A percentile compares a stretch with the other conserved stretches of the same genome.
Conservation (phyloP, 768 basidiomycete species). For the Daedaleopsis sinensis region DNA sequence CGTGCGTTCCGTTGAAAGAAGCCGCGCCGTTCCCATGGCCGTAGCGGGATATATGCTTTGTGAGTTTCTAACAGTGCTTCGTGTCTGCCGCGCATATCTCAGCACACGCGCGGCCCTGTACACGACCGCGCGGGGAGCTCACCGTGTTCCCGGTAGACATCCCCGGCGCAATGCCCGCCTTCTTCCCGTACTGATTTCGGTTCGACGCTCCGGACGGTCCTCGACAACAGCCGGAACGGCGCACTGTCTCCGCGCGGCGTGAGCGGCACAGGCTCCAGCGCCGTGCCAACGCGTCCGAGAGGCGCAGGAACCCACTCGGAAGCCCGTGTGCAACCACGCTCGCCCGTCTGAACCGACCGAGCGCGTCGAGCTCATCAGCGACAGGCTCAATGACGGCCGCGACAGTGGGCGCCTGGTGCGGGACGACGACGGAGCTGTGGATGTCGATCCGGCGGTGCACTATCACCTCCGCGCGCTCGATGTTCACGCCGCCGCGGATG, state of each 20-base stretch:
- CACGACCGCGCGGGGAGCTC: not conserved
- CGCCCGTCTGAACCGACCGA: conserved; percentile 45
- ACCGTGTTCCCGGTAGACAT: conserved; percentile 31
- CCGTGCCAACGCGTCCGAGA: conserved; percentile 51
- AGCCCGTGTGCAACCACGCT: conserved; percentile 20
- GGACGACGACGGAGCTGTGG: conserved; percentile 35
- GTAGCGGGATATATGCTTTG: conserved; percentile 73
- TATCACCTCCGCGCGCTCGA: conserved; percentile 69
- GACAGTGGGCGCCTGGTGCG: conserved; percentile 29
- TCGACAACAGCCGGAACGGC: conserved; percentile 37
- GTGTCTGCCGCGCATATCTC: conserved; percentile 36
- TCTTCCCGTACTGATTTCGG: conserved; percentile 25
- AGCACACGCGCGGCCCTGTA: too few relatives aligned
- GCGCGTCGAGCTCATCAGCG: conserved; percentile 56
- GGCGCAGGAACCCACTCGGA: conserved; percentile 41
- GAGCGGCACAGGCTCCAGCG: conserved; percentile 69
- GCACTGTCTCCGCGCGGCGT: conserved; percentile 44
- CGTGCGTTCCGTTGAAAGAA: conserved; percentile 55
- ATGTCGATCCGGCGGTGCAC: conserved; percentile 67
- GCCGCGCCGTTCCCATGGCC: conserved; percentile 26
- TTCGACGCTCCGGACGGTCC: conserved; percentile 34
- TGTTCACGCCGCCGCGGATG: conserved; percentile 37
- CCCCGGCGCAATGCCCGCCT: conserved; percentile 29
- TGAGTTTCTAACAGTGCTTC: conserved; percentile 46
- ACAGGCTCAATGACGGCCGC: conserved; percentile 43